These are phyloP conservation scores for Tanacetum coccineum DNA, from an alignment of 129 eudicot species.

Conservation along the genomic window DNA sequence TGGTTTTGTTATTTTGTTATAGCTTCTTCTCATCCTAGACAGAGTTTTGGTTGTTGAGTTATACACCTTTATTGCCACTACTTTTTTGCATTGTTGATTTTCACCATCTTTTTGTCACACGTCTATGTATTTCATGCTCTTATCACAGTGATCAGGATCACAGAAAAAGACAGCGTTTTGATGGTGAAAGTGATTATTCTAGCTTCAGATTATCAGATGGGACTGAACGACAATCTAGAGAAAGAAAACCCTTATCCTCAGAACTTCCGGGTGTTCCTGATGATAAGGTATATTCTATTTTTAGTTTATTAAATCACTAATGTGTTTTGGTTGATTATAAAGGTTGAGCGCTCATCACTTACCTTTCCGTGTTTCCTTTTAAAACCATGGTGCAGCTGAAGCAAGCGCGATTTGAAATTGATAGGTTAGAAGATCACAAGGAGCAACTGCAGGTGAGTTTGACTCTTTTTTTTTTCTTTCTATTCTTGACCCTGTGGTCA, in stretches of 20 bases:
- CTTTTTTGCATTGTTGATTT: background rate
- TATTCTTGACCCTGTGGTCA: background rate
- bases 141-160: constrained; percentile 48
- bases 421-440: constrained; percentile 50
- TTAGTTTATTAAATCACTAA: background rate
- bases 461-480: background rate
- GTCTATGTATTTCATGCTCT: constrained; percentile 9
- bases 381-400: constrained; percentile 47
- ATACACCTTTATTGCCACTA: too few relatives aligned
- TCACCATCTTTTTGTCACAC: constrained; percentile 6
- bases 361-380: constrained; percentile 8
- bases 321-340: background rate
- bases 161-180: constrained; percentile 45
- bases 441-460: constrained; percentile 60
- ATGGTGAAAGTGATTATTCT: constrained; percentile 54
- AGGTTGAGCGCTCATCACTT: constrained; percentile 7
- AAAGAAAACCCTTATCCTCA: constrained; percentile 38
- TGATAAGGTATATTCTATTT: constrained; percentile 46
- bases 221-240: constrained; percentile 40
- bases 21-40: background rate
- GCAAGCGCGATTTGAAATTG: constrained; percentile 50
- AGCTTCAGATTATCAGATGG: constrained; percentile 52
- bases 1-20: background rate
- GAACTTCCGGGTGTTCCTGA: constrained; percentile 42
- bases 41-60: too few relatives aligned